Evolutionary conservation across 2,329 filamentous ascomycete genomes (phyloP).

Genomic region (Thielaviopsis cerberus): DNA sequence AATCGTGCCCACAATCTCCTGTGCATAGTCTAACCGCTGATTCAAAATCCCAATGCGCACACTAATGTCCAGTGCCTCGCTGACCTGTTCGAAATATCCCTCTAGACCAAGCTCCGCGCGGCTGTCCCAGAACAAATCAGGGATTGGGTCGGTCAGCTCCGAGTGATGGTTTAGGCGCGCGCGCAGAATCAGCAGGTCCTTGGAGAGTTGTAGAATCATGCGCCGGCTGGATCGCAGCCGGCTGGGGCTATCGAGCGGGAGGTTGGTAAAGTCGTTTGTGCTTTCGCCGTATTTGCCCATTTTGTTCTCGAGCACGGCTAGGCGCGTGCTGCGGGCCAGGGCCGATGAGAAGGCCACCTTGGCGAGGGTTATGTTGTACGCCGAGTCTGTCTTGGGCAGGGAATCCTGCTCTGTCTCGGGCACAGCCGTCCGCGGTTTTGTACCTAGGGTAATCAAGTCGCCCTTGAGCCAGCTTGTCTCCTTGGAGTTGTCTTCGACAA

Average conservation of each 20-base stretch:
- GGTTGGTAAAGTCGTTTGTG: conserved; percentile 62
- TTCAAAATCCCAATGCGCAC: conserved; percentile 82
- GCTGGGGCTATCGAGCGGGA: conserved; percentile 45
- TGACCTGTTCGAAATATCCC: conserved; percentile 87
- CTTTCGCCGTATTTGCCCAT: conserved; percentile 72
- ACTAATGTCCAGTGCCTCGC: conserved; percentile 73
- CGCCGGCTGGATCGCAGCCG: conserved; percentile 32
- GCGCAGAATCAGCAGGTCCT: conserved; percentile 71
- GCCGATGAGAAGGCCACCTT: conserved; percentile 96
- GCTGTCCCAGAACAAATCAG: conserved; percentile 93
- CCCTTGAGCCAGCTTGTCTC: conserved; percentile 65
- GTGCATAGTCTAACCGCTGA: conserved; percentile 94
- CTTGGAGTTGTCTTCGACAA: conserved; percentile 52
- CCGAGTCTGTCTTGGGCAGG: conserved; percentile 23
- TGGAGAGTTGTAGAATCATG: conserved; percentile 84
- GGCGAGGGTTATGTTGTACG: conserved; percentile 49
- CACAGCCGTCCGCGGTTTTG: conserved; percentile 31
- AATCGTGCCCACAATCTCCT: conserved; percentile 80
- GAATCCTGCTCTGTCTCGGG: conserved; percentile 5
- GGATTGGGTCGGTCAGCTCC: conserved; percentile 83
- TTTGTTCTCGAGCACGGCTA: conserved; percentile 74
- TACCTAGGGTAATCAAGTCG: conserved; percentile 78
- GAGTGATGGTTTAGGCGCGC: conserved; percentile 93
- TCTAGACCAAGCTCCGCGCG: conserved; percentile 76
- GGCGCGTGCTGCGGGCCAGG: conserved; percentile 77